Base-by-base conservation (phyloP, 169 alveolate species). In the Plasmodium fragile region DNA sequence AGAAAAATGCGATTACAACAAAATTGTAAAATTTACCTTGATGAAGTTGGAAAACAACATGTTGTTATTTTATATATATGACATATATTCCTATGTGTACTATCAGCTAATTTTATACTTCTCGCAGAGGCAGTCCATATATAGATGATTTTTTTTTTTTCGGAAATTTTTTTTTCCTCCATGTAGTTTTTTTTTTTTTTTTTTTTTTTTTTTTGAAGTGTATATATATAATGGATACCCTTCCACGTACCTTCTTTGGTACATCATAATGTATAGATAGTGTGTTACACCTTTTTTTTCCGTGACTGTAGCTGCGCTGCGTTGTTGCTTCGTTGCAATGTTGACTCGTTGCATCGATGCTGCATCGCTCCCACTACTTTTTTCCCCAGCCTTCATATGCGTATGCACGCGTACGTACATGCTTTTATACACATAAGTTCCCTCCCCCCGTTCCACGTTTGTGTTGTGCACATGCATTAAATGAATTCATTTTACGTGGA, bases 1-100 rank as follows among this genome's bases (percentile, higher is more conserved):
- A 41, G 82, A 41, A 55, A 78, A 77, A 36, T 78, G 81, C 81
- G 89, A 87, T 87, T 87, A 87, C 55, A 71, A 25, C 32, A 53
- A 89, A 89, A 89, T 89, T n/a, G 89, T 79, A 65, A 89, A 89
- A 89, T 89, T 78, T 28, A 59, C 82, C 22, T 69, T 55, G 79
- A 89, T 89, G 94, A 89, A 78, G 32, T 78, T 89, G 71, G 90
- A 89, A 89, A 89, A 78, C 83, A 89, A 89, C 81, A 41, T 78
- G 45, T 83, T 83, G 3, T 65, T 78, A 59, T 89, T 89, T 89
- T 89, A 89, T 89, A 53, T 89, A 30, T 89, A 89, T 89, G 55
- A 89, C 34, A 89, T 65, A 41, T 89, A 89, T 77, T 89, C 71
- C 1, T 89, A 89, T 78, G 43, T 89, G 25, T 89, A 89, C 53